These are phyloP conservation scores for Trichosporon sp. DNA, from an alignment of 1,284 basidiomycete species.

Conservation along the genomic window DNA sequence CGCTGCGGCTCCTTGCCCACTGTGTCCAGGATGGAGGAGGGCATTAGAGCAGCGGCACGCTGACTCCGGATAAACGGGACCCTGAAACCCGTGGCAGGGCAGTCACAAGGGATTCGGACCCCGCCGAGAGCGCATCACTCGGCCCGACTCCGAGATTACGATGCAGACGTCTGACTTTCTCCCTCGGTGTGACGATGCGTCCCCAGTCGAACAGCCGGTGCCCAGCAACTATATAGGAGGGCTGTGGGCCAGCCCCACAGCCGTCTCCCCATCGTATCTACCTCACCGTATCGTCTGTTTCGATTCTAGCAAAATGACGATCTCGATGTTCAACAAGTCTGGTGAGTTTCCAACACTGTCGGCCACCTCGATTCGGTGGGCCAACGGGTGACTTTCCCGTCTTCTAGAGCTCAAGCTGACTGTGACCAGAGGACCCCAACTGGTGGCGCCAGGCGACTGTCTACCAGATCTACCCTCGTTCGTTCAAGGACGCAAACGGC, in stretches of 20 bases:
- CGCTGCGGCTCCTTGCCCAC: neutral
- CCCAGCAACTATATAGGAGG: neutral
- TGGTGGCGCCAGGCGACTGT: constrained; percentile 67
- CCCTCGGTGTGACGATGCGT: neutral
- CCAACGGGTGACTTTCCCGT: neutral
- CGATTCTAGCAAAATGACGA: neutral
- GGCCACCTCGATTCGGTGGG: neutral
- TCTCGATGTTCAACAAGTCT: neutral
- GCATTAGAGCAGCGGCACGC: neutral
- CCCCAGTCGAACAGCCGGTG: neutral
- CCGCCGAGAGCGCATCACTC: neutral
- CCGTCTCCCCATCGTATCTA: neutral
- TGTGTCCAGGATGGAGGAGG: neutral
- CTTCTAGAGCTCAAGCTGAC: neutral
- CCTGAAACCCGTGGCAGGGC: neutral
- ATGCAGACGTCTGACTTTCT: neutral
- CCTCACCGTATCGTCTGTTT: neutral
- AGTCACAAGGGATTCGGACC: neutral
- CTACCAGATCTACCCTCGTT: constrained; percentile 68
- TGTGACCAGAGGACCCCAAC: constrained; percentile 9
- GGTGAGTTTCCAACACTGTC: neutral
- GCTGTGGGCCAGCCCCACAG: neutral
- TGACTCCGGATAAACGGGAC: neutral
- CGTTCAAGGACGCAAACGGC: constrained; percentile 67
- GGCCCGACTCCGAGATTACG: constrained; percentile 2